Percentiles rank a stretch among this genome's conserved stretches.
Evolutionary conservation across 805 yeast species (phyloP).

Genomic region (Saccharomycopsis sp.): DNA sequence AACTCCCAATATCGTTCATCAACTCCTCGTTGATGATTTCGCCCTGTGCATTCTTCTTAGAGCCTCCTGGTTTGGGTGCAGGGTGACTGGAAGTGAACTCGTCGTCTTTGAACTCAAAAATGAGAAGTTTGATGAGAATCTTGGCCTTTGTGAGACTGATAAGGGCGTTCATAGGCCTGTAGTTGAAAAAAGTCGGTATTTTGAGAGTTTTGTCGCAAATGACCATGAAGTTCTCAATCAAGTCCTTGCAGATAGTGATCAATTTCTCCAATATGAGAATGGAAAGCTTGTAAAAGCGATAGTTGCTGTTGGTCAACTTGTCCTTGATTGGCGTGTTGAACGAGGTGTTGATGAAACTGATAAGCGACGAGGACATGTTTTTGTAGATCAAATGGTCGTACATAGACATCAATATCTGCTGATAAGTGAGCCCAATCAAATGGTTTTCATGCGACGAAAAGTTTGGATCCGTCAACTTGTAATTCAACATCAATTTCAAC

Average conservation of each 20-base stretch:
- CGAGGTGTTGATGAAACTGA: conserved; percentile 11
- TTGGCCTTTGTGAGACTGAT: conserved; percentile 42
- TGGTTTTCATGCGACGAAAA: conserved; percentile 32
- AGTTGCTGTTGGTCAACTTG: conserved; percentile 1
- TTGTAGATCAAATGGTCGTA: conserved; percentile 47
- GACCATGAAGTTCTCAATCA: conserved; percentile 38
- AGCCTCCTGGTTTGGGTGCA: conserved; percentile 29
- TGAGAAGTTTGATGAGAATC: conserved; percentile 35
- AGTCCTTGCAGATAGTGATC: conserved; percentile 39
- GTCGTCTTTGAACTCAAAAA: conserved; percentile 11
- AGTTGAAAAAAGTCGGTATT: conserved; percentile 47
- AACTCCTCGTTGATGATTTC: conserved; percentile 20
- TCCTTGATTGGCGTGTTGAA: conserved; percentile 9
- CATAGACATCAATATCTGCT: conserved; percentile 44
- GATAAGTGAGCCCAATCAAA: conserved; percentile 39
- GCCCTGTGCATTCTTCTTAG: conserved; percentile 29
- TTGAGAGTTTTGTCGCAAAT: conserved; percentile 34
- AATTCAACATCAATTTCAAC: conserved; percentile 34
- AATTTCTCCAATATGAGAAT: conserved; percentile 30
- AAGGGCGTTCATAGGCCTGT: conserved; percentile 47
- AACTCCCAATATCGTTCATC: conserved; percentile 11
- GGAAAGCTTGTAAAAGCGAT: conserved; percentile 11
- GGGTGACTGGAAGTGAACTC: conserved; percentile 18
- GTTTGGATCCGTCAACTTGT: conserved; percentile 31
- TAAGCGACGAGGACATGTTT: conserved; percentile 25